A percentile compares a stretch with the other conserved stretches of the same genome.
Conservation (phyloP, 192 early-diverging fungal species). For the Rhizophlyctis rosea region DNA sequence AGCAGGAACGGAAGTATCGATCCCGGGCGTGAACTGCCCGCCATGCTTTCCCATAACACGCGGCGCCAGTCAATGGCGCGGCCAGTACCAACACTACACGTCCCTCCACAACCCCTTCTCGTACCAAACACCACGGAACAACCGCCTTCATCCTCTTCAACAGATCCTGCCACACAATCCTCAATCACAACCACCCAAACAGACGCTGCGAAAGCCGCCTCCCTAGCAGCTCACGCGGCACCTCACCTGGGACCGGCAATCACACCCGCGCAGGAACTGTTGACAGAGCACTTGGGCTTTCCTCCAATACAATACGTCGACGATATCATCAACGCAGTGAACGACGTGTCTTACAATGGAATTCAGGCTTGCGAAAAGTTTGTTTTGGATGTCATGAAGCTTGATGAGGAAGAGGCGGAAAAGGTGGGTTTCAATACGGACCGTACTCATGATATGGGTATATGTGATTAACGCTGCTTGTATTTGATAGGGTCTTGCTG, state of each 20-base stretch:
- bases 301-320: conserved; percentile 76
- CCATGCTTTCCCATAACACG: too few relatives aligned
- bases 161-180: too few relatives aligned
- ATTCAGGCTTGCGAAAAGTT: conserved; percentile 66
- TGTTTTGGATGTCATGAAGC: conserved; percentile 59
- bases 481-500: conserved; percentile 63
- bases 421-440: conserved; percentile 20
- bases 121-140: too few relatives aligned
- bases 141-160: too few relatives aligned
- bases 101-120: too few relatives aligned
- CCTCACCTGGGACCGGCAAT: too few relatives aligned
- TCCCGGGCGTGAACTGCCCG: too few relatives aligned
- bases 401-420: conserved; percentile 28
- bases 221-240: conserved; percentile 12
- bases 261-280: conserved; percentile 31
- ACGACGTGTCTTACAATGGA: conserved; percentile 69
- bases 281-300: conserved; percentile 81
- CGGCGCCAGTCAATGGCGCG: too few relatives aligned
- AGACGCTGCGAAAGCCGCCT: conserved; percentile 7
- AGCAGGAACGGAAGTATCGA: too few relatives aligned
- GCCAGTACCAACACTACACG: too few relatives aligned
- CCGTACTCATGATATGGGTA: not conserved
- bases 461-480: not conserved
- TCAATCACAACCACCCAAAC: conserved; percentile 11
- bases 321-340: conserved; percentile 75